Evolutionary conservation across 495 filamentous ascomycete genomes (phyloP), one percentile per base, ranked within the genome.

Genomic region (Penicillium canescens): DNA sequence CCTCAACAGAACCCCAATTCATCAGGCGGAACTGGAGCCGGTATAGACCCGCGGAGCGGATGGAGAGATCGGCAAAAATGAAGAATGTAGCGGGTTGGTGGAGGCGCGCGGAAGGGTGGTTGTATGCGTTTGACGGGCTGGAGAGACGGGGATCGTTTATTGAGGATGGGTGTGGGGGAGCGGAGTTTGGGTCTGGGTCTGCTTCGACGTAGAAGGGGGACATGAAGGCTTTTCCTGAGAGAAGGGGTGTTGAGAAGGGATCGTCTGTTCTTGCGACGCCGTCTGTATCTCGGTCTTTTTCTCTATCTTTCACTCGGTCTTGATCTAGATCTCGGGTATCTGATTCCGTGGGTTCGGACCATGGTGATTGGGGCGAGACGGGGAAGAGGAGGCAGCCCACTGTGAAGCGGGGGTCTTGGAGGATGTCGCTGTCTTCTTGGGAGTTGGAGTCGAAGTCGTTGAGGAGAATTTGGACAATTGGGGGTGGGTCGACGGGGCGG

Each of bases 61-160:
- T 92, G 7, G 91, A 96, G 5, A 98, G 82, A 66, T 98, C 94
- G 0, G 91, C 88, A 64, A 98, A 98, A 56, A 91, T 90, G 72
- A 96, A 98, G 74, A 98, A 98, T 7, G 70, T 71, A 7, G 75
- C 66, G 3, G 71, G 69, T 20, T 61, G 60, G 23, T 65, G 53
- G 14, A 63, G 54, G 24, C 59, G 57, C 8, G 57, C 59, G 1
- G 63, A 61, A 9, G 39, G 20, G n/a, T 48, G 13, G 26, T 55
- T 63, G 20, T 55, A 55, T 6, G 55, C 44, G 28, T 42, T 49
- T 12, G 41, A 43, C n/a, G 36, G 50, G 36, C 9, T 37, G 14
- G 31, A 23, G 21, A 36, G 39, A 18, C 16, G 46, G 40, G 10
- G 23, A 39, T 62, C 47, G 16, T 62, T 54, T 12, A 42, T 78